Evolutionary conservation across 352 stramenopile genomes (phyloP).

Genomic region (Pythium myriotylum): DNA sequence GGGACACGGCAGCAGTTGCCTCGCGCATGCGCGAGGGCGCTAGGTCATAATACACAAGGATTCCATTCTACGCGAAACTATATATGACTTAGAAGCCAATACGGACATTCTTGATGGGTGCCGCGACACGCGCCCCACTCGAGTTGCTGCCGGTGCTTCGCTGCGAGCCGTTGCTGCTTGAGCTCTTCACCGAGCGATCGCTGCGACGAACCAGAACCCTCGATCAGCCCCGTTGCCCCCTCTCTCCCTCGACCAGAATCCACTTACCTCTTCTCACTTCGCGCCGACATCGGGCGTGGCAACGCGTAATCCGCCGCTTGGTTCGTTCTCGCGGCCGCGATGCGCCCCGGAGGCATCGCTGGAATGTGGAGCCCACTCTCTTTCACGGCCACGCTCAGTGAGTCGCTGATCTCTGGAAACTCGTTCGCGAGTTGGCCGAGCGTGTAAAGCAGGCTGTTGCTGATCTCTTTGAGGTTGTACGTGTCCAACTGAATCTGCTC

Average conservation of each 20-base stretch:
- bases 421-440: constrained; percentile 92
- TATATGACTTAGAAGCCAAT: constrained; percentile 45
- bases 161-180: constrained; percentile 53
- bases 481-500: constrained; percentile 87
- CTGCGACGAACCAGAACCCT: constrained; percentile 23
- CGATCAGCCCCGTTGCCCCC: not conserved
- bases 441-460: constrained; percentile 88
- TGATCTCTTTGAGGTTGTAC: constrained; percentile 81
- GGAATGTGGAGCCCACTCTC: constrained; percentile 83
- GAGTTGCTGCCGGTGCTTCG: constrained; percentile 52
- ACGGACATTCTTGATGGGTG: constrained; percentile 63
- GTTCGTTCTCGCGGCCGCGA: constrained; percentile 46
- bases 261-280: constrained; percentile 70
- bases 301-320: constrained; percentile 36
- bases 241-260: not conserved
- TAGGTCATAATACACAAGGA: constrained; percentile 8
- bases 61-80: constrained; percentile 9
- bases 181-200: constrained; percentile 55
- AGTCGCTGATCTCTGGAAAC: constrained; percentile 93
- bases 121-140: constrained; percentile 49
- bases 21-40: not conserved
- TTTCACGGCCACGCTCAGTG: constrained; percentile 68
- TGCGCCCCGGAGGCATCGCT: constrained; percentile 64
- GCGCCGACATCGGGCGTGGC: constrained; percentile 59
- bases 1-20: not conserved